These are phyloP conservation scores for Sporothrix pseudoabietina DNA, from an alignment of 2,329 filamentous ascomycete genomes.

Conservation along the genomic window DNA sequence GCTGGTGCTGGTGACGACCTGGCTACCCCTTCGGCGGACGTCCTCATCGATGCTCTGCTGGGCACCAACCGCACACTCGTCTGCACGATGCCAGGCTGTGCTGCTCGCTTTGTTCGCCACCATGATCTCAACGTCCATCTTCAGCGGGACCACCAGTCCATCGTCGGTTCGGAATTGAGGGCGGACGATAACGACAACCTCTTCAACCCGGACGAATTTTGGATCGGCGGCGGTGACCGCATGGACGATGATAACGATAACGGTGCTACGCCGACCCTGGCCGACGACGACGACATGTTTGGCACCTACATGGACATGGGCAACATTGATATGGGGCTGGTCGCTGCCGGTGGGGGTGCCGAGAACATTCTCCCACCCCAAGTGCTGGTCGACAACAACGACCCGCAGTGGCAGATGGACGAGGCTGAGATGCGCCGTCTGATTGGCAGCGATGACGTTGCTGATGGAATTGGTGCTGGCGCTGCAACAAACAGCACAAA, in stretches of 20 bases:
- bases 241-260: not conserved
- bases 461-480: not conserved
- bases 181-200: slow-evolving; percentile 1
- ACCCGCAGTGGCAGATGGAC: slow-evolving; percentile 36
- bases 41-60: slow-evolving; percentile 40
- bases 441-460: slow-evolving; percentile 34
- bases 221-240: slow-evolving; percentile 29
- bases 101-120: slow-evolving; percentile 52
- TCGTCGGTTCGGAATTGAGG: not conserved
- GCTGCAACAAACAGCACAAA: not conserved
- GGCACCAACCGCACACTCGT: slow-evolving; percentile 48
- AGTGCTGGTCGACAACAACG: slow-evolving; percentile 12
- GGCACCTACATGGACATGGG: slow-evolving; percentile 23
- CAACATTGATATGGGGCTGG: not conserved
- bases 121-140: slow-evolving; percentile 55
- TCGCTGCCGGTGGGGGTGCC: not conserved
- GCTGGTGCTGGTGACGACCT: slow-evolving; percentile 38
- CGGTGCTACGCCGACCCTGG: not conserved
- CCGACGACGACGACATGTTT: slow-evolving; percentile 25
- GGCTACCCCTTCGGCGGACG: slow-evolving; percentile 40
- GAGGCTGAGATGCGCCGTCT: slow-evolving; percentile 38
- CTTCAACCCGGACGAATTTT: slow-evolving; percentile 29
- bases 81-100: slow-evolving; percentile 50
- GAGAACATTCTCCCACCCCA: not conserved
- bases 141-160: slow-evolving; percentile 38